Conservation (phyloP, 768 basidiomycete genomes). For the Hebeloma cylindrosporum region DNA sequence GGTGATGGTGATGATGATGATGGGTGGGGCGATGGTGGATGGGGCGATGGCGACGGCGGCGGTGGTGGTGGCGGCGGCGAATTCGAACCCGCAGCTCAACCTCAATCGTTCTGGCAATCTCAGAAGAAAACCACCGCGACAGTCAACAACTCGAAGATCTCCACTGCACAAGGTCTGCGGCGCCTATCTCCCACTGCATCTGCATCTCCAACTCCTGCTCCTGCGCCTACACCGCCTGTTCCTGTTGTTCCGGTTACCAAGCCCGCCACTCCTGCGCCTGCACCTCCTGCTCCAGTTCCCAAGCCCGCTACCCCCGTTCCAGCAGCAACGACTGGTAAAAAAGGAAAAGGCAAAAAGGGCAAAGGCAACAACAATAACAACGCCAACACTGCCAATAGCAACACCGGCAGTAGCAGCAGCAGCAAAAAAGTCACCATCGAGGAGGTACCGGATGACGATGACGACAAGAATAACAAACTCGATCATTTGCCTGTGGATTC, state of each 20-base stretch:
- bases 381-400: constrained; percentile 25
- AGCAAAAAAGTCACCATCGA: constrained; percentile 41
- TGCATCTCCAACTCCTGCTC: not conserved
- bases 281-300: constrained; percentile 20
- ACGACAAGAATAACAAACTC: constrained; percentile 24
- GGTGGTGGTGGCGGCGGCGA: constrained; percentile 8
- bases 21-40: constrained; percentile 7
- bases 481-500: constrained; percentile 38
- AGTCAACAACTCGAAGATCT: too few relatives aligned
- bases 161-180: constrained; percentile 23
- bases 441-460: constrained; percentile 47
- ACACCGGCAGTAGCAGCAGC: constrained; percentile 29
- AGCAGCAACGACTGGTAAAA: not conserved
- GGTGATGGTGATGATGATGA: constrained; percentile 11
- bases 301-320: constrained; percentile 7
- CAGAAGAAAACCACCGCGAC: constrained; percentile 12
- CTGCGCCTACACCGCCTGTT: constrained; percentile 8
- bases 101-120: not conserved
- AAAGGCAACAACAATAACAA: constrained; percentile 8
- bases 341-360: constrained; percentile 5
- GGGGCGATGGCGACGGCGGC: not conserved
- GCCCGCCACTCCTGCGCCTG: constrained; percentile 4
- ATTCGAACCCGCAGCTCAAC: not conserved
- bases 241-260: constrained; percentile 12
- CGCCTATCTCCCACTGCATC: constrained; percentile 32